A percentile compares a stretch with the other conserved stretches of the same genome.
Evolutionary conservation across 1,139 yeast species (phyloP).

Genomic region (Debaryomycetaceae sp.): DNA sequence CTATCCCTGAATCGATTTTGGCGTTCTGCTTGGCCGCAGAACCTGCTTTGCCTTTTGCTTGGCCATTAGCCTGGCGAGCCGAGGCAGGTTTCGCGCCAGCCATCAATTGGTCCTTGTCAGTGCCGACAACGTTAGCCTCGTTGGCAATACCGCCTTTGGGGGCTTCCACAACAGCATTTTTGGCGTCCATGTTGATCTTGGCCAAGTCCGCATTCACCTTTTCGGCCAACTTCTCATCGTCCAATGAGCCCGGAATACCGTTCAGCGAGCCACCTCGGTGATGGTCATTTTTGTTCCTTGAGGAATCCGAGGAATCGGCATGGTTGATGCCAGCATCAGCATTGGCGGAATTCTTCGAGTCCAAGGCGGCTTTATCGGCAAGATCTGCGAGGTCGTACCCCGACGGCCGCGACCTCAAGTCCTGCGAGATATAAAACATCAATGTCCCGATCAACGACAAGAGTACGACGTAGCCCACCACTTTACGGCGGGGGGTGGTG

Average conservation of each 20-base stretch:
- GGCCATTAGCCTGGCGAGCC: no score
- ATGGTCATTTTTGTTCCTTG: not conserved
- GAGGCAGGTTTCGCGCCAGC: slow-evolving; percentile 12
- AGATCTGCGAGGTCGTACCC: slow-evolving; percentile 11
- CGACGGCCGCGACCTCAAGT: slow-evolving; percentile 13
- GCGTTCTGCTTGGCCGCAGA: no score
- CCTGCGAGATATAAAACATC: slow-evolving; percentile 28
- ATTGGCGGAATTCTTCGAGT: not conserved
- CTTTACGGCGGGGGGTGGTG: slow-evolving; percentile 26
- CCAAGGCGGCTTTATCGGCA: not conserved
- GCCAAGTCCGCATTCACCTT: not conserved
- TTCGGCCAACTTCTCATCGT: not conserved
- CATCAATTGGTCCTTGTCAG: slow-evolving; percentile 23
- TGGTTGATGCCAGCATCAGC: not conserved
- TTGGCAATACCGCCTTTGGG: slow-evolving; percentile 43
- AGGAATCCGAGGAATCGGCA: not conserved
- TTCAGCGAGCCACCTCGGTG: no score
- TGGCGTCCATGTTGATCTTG: not conserved
- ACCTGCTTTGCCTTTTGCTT: no score
- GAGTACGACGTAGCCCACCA: slow-evolving; percentile 29
- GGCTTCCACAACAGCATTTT: slow-evolving; percentile 16
- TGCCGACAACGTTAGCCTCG: slow-evolving; percentile 36
- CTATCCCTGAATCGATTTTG: no score
- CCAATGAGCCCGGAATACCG: not conserved
- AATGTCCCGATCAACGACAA: slow-evolving; percentile 25